phyloP scores from a whole-genome alignment of 129 eudicot genomes.

The Sambucus nigra region DNA sequence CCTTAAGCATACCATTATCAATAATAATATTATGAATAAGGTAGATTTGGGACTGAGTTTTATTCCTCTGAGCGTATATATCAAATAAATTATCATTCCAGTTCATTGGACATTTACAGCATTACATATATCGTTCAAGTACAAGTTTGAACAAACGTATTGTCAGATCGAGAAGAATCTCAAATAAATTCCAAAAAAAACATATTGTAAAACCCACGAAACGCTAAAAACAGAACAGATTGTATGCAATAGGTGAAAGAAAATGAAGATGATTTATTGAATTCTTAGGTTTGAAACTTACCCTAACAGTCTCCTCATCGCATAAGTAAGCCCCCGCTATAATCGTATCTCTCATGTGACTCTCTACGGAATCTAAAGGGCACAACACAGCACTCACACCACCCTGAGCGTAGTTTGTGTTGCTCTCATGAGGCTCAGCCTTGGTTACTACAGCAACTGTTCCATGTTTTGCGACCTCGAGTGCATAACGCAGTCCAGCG shows the following conservation, averaged over 20 bases:
- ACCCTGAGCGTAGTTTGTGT: constrained; percentile 97
- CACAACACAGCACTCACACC: constrained; percentile 96
- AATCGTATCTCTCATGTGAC: constrained; percentile 94
- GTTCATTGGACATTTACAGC: too few species aligned
- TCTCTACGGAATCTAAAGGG: constrained; percentile 85
- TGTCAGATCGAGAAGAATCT: too few species aligned
- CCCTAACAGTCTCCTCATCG: constrained; percentile 95
- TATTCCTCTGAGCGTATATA: too few species aligned
- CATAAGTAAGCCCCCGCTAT: constrained; percentile 95
- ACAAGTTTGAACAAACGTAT: too few species aligned
- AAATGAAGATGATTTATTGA: background rate
- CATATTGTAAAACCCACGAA: background rate
- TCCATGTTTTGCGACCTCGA: constrained; percentile 92
- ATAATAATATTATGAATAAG: too few species aligned
- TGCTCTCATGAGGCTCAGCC: constrained; percentile 98
- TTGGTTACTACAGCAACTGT: constrained; percentile 89
- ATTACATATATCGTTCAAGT: too few species aligned
- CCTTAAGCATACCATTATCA: too few species aligned
- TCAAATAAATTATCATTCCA: too few species aligned
- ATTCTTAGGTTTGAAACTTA: constrained; percentile 21
- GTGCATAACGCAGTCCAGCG: constrained; percentile 98
- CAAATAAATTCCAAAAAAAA: background rate
- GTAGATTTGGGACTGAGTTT: too few species aligned
- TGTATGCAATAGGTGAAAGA: background rate
- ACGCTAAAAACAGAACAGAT: background rate